Evolutionary conservation across 2,329 filamentous ascomycete species (phyloP), one percentile per base, ranked within the genome.

Genomic region (Pseudogymnoascus sp.): DNA sequence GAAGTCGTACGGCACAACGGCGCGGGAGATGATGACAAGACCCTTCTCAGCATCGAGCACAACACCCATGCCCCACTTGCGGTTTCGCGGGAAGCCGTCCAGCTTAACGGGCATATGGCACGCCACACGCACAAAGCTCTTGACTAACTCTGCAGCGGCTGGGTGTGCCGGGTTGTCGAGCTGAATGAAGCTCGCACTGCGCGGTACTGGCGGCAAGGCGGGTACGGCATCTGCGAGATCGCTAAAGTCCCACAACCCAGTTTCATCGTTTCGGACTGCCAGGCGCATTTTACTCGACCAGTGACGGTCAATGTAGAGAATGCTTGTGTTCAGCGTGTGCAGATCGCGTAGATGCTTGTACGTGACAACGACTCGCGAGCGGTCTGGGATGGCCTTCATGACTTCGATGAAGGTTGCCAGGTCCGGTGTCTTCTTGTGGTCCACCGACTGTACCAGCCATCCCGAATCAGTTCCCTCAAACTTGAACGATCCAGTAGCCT

Each of bases 31-130:
- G 63, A 97, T 84, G 5, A 99, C 94, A 15, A 99, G 81, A 15
- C 94, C 94, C 77, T 97, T 93, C 64, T 95, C 91, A 0, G 95
- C 94, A 74, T 99, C 94, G 64, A 99, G 90, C n/a, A 99, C 93
- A 37, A 99, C 78, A 39, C 94, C 94, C 80, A 96, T 97, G 0
- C 94, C 94, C 77, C 92, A 94, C 76, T 96, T 94, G 58, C 92
- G 84, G 67, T 94, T 91, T 73, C 94, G 90, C 5, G 94, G 95
- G 73, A 96, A 99, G n/a, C 94, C 94, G 72, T 99, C 94, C 8
- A 99, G 82, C 79, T 97, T 97, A 64, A 99, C 79, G 0, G 94
- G 94, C 87, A 99, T 93, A 24, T 87, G 89, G 69, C 92, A 96
- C 66, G 90, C 88, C 61, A 99, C 89, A 39, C 94, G 88, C 26